These are phyloP conservation scores for Ballota nigra DNA, from an alignment of 257 asterid genomes.

Conservation along the genomic window DNA sequence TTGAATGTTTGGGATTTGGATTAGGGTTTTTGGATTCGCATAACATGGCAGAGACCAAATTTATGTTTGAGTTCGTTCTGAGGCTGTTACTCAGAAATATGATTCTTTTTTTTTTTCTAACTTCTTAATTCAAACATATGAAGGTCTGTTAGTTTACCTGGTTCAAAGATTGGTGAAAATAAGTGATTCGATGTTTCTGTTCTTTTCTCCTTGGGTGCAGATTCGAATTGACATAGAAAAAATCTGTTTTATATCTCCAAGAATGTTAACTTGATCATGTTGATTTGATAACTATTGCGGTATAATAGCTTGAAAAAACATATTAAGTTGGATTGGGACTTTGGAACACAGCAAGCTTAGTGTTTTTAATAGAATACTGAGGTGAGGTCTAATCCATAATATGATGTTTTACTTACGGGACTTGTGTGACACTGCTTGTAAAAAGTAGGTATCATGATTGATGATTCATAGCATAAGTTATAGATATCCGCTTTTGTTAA, in stretches of 20 bases:
- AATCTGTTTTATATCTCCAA: neutral
- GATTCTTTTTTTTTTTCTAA: neutral
- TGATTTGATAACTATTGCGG: neutral
- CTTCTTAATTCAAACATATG: neutral
- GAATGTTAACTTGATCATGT: neutral
- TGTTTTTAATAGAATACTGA: neutral
- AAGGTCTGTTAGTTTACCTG: neutral
- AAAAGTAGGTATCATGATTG: neutral
- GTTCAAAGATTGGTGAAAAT: neutral
- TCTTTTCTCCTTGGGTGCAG: neutral
- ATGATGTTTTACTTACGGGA: neutral
- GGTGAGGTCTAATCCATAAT: neutral
- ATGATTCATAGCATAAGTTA: neutral
- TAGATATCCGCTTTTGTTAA: neutral
- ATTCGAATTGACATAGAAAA: neutral
- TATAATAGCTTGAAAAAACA: neutral
- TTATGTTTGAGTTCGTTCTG: neutral
- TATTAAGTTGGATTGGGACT: neutral
- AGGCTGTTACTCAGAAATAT: neutral
- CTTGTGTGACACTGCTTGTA: neutral
- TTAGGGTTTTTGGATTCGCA: neutral
- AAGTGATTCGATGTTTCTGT: neutral
- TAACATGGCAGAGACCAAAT: neutral
- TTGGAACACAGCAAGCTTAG: neutral
- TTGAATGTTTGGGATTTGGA: constrained; percentile 3